These are phyloP conservation scores for Rhizoctonia solani DNA, from an alignment of 1,284 basidiomycete species.

Conservation along the genomic window DNA sequence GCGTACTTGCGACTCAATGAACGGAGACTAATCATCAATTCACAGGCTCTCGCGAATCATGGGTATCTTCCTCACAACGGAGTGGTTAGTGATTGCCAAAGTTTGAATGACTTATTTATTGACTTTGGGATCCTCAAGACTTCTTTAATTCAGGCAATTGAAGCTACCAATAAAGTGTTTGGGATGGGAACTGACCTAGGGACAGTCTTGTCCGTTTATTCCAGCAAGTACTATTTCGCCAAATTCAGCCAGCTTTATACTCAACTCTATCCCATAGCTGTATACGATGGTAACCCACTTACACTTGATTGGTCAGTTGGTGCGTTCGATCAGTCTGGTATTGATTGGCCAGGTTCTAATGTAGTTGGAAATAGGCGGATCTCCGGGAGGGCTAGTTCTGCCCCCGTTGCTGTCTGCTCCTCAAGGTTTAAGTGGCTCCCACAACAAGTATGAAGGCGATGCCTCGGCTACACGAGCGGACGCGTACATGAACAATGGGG, in stretches of 20 bases:
- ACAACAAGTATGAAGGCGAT: slow-evolving; percentile 13
- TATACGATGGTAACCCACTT: neutral
- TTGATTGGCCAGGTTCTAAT: neutral
- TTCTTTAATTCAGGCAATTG: too few species aligned
- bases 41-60: slow-evolving; percentile 1
- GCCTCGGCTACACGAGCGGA: neutral
- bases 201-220: neutral
- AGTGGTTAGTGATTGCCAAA: neutral
- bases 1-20: neutral
- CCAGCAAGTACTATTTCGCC: neutral
- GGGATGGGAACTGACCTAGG: neutral
- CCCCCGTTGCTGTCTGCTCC: neutral
- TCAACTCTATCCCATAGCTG: neutral
- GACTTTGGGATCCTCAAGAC: too few species aligned
- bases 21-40: too few species aligned
- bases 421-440: slow-evolving; percentile 3
- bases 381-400: neutral
- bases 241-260: neutral
- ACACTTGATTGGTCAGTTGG: slow-evolving; percentile 4
- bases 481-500: slow-evolving; percentile 3
- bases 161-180: too few species aligned
- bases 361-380: neutral
- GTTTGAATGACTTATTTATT: too few species aligned
- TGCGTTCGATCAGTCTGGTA: neutral
- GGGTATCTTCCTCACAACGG: slow-evolving; percentile 2